These are phyloP conservation scores for Wallacemonas sp. DNA, from an alignment of 208 protist genomes.

Conservation along the genomic window DNA sequence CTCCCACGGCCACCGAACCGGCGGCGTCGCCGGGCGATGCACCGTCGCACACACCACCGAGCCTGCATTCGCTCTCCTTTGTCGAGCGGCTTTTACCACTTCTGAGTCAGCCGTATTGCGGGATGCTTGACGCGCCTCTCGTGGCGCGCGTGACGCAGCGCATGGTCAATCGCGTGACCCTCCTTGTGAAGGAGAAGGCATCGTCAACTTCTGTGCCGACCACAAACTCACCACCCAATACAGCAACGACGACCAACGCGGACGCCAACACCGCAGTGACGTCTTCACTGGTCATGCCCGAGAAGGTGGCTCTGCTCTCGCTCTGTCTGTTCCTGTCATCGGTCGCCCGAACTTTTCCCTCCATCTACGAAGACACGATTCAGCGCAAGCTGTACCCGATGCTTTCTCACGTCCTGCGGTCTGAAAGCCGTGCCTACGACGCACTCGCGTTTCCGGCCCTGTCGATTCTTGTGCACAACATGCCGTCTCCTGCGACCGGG, in stretches of 20 bases:
- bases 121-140: conserved; percentile 10
- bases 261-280: background rate
- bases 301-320: conserved; percentile 43
- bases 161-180: conserved; percentile 28
- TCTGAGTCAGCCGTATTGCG: conserved; percentile 30
- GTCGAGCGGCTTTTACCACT: conserved; percentile 27
- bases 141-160: conserved; percentile 23
- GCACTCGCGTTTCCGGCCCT: conserved; percentile 54
- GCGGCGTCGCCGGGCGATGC: background rate
- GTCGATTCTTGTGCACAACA: conserved; percentile 62
- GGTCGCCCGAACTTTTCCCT: conserved; percentile 33
- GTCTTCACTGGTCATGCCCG: conserved; percentile 8
- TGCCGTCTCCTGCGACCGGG: conserved; percentile 37
- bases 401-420: conserved; percentile 41
- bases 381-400: conserved; percentile 45
- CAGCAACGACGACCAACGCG: background rate
- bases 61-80: conserved; percentile 15
- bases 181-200: conserved; percentile 20
- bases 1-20: background rate
- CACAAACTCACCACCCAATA: background rate
- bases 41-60: background rate
- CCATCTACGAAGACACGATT: conserved; percentile 43
- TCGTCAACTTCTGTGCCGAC: background rate
- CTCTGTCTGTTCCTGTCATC: conserved; percentile 49
- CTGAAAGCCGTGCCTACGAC: conserved; percentile 37